Evolutionary conservation across 2,329 filamentous ascomycete genomes (phyloP).

Genomic region (Catunica adiposa): DNA sequence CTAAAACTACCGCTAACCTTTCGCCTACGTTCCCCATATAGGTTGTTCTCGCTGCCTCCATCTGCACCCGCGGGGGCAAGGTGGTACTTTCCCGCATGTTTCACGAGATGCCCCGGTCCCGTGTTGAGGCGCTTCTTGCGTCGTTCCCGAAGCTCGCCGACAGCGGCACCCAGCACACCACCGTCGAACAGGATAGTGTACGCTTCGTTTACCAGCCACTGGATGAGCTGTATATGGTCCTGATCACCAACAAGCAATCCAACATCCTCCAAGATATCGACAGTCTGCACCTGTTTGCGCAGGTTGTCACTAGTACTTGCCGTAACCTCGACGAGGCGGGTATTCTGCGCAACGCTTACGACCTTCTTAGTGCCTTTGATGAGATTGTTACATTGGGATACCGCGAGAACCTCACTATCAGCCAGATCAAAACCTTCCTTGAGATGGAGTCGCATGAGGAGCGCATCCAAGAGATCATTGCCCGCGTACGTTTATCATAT

Average conservation of each 20-base stretch:
- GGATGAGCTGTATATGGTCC: constrained; percentile 98
- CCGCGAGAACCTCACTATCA: constrained; percentile 85
- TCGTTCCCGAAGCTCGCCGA: constrained; percentile 97
- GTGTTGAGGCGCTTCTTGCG: constrained; percentile 89
- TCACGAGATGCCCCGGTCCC: constrained; percentile 88
- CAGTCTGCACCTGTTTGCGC: constrained; percentile 90
- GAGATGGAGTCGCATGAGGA: constrained; percentile 99
- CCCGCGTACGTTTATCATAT: constrained; percentile 42
- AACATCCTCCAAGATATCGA: constrained; percentile 99
- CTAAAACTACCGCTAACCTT: too few relatives aligned
- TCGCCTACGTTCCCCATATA: constrained; percentile 23
- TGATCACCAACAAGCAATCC: constrained; percentile 98
- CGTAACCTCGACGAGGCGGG: constrained; percentile 91
- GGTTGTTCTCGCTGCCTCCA: constrained; percentile 97
- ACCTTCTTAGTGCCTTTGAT: constrained; percentile 90
- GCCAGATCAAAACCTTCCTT: constrained; percentile 96
- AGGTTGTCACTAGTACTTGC: constrained; percentile 93
- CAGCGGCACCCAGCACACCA: constrained; percentile 91
- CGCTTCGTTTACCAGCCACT: constrained; percentile 98
- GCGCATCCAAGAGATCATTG: constrained; percentile 95
- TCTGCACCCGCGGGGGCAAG: constrained; percentile 96
- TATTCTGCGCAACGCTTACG: constrained; percentile 87
- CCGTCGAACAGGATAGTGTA: constrained; percentile 97
- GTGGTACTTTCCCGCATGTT: constrained; percentile 96
- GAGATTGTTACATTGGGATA: constrained; percentile 93